Evolutionary conservation across 2,329 filamentous ascomycete genomes (phyloP).

Genomic region (Fusarium luffae): DNA sequence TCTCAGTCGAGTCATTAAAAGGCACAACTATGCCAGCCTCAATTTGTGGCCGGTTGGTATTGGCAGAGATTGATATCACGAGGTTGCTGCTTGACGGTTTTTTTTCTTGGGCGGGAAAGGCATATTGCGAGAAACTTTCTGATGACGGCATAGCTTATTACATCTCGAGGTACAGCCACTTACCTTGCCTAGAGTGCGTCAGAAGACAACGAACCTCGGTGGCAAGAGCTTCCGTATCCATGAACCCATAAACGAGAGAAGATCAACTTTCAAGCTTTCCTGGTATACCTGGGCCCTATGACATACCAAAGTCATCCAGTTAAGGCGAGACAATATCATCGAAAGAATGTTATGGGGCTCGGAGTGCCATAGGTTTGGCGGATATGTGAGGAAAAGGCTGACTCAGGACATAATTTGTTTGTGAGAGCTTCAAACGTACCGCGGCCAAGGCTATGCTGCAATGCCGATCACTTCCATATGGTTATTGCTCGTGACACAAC

Average conservation of each 20-base stretch:
- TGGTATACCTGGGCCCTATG: background rate
- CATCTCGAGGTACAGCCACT: background rate
- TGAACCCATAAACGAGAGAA: background rate
- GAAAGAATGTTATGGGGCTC: background rate
- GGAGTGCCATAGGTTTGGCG: background rate
- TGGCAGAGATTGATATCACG: conserved; percentile 6
- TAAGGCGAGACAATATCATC: background rate
- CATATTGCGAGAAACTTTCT: background rate
- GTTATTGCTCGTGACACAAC: background rate
- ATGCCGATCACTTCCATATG: background rate
- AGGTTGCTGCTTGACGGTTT: background rate
- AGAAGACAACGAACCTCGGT: conserved; percentile 2
- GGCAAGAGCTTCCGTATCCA: background rate
- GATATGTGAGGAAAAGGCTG: background rate
- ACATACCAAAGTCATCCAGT: background rate
- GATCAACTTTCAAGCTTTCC: background rate
- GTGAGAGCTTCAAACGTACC: background rate
- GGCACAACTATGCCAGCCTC: conserved; percentile 1
- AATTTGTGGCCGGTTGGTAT: conserved; percentile 12
- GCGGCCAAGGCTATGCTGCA: background rate
- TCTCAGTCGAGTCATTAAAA: background rate
- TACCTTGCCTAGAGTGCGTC: conserved; percentile 9
- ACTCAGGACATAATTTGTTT: background rate
- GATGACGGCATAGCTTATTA: conserved; percentile 6
- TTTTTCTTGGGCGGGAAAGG: conserved; percentile 2